Percentiles rank a stretch among this genome's conserved stretches.
phyloP scores from a whole-genome alignment of 495 filamentous ascomycete genomes.

The Daldinia concentrica region DNA sequence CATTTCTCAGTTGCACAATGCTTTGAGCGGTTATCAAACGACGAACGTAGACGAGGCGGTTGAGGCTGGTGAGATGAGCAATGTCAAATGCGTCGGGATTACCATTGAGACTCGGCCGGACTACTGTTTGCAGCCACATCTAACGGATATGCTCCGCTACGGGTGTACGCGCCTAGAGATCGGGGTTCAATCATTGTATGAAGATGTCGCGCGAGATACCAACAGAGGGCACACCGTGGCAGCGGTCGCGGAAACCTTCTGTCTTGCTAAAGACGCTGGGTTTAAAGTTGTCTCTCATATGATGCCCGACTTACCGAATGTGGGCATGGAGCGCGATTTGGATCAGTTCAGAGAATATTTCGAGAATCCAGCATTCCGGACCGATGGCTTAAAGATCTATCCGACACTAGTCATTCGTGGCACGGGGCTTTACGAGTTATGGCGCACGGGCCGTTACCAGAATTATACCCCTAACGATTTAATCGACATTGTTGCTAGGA shows the following conservation, averaged over 20 bases:
- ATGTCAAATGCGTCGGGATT: constrained; percentile 96
- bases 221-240: constrained; percentile 97
- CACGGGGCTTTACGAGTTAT: constrained; percentile 95
- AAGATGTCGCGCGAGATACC: constrained; percentile 97
- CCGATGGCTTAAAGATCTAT: constrained; percentile 98
- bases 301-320: constrained; percentile 99
- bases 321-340: constrained; percentile 96
- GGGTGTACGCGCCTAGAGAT: constrained; percentile 95
- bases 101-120: constrained; percentile 98
- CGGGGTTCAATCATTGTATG: constrained; percentile 95
- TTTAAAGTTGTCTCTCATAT: constrained; percentile 99
- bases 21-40: constrained; percentile 90
- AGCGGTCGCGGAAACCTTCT: constrained; percentile 93
- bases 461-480: constrained; percentile 98
- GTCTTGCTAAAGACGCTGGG: constrained; percentile 92
- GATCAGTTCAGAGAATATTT: constrained; percentile 98
- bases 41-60: constrained; percentile 96
- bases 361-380: constrained; percentile 93
- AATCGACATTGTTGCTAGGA: constrained; percentile 93
- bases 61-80: constrained; percentile 88
- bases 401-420: constrained; percentile 97
- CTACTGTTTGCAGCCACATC: constrained; percentile 91
- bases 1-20: constrained; percentile 95
- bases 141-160: constrained; percentile 94
- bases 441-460: constrained; percentile 95